phyloP scores from a whole-genome alignment of 164 flowering plant species.

The Magnolia changhungtana region DNA sequence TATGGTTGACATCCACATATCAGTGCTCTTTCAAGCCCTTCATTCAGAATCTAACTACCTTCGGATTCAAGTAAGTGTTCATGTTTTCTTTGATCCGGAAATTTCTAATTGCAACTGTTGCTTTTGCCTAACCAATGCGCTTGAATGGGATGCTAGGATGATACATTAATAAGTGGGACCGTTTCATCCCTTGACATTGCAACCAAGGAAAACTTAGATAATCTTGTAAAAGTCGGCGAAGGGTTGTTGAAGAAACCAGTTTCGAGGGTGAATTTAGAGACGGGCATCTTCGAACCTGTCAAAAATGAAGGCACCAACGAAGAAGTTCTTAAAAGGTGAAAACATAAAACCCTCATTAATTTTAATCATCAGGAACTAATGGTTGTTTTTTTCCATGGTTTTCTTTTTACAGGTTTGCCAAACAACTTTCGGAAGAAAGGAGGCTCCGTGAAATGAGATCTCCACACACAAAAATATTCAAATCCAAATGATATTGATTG shows the following conservation, averaged over 20 bases:
- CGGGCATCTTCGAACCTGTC: constrained; percentile 25
- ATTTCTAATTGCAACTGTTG: no score
- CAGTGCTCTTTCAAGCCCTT: constrained; percentile 32
- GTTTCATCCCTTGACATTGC: constrained; percentile 26
- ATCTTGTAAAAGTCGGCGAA: constrained; percentile 32
- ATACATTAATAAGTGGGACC: constrained; percentile 21
- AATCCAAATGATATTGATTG: background rate
- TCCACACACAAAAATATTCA: constrained; percentile 3
- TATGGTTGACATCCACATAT: constrained; percentile 35
- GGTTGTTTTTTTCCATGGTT: background rate
- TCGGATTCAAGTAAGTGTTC: constrained; percentile 36
- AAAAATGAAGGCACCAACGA: constrained; percentile 30
- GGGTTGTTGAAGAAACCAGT: constrained; percentile 34
- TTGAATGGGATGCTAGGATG: constrained; percentile 15
- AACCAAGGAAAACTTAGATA: constrained; percentile 32
- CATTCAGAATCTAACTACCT: constrained; percentile 27
- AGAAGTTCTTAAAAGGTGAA: constrained; percentile 34
- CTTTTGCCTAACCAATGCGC: no score
- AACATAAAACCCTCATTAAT: background rate
- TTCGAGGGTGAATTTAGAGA: constrained; percentile 30
- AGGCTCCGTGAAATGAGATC: constrained; percentile 15
- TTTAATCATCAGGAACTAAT: background rate
- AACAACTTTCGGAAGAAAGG: constrained; percentile 22
- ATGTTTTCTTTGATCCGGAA: background rate
- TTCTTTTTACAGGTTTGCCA: constrained; percentile 30